Percentiles rank a stretch among this genome's conserved stretches.
These are phyloP conservation scores for Diplodia intermedia DNA, from an alignment of 2,329 filamentous ascomycete genomes.

Conservation along the genomic window DNA sequence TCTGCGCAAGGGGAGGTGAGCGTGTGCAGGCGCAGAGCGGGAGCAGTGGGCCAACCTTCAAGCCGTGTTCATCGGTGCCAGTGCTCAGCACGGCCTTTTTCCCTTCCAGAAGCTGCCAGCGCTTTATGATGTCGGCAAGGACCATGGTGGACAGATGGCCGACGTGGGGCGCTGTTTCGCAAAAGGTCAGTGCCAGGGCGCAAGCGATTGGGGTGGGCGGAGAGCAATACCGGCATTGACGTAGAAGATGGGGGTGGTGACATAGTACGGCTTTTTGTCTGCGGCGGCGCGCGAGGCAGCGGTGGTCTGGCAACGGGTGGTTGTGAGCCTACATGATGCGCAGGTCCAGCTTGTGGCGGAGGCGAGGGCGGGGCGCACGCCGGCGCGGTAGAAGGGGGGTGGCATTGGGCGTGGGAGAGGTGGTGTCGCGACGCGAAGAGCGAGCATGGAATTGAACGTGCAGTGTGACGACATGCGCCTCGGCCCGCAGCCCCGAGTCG, in stretches of 20 bases:
- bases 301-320: constrained; percentile 34
- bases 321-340: constrained; percentile 37
- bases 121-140: constrained; percentile 86
- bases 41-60: constrained; percentile 66
- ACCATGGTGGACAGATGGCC: constrained; percentile 95
- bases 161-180: constrained; percentile 77
- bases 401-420: constrained; percentile 38
- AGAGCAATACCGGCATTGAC: constrained; percentile 81
- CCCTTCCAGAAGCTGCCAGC: constrained; percentile 83
- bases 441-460: not conserved
- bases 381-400: constrained; percentile 38
- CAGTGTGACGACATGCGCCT: constrained; percentile 31
- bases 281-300: constrained; percentile 35
- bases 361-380: constrained; percentile 37
- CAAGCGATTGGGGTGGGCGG: not conserved
- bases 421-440: not conserved
- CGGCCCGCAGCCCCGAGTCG: constrained; percentile 1
- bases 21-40: constrained; percentile 2
- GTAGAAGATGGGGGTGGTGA: constrained; percentile 98
- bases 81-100: constrained; percentile 77
- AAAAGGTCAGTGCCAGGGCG: constrained; percentile 6
- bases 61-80: constrained; percentile 95
- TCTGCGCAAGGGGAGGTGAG: constrained; percentile 56
- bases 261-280: constrained; percentile 81
- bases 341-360: constrained; percentile 40